phyloP scores from a whole-genome alignment of 805 yeast species.

The Maudiozyma turicensis region DNA sequence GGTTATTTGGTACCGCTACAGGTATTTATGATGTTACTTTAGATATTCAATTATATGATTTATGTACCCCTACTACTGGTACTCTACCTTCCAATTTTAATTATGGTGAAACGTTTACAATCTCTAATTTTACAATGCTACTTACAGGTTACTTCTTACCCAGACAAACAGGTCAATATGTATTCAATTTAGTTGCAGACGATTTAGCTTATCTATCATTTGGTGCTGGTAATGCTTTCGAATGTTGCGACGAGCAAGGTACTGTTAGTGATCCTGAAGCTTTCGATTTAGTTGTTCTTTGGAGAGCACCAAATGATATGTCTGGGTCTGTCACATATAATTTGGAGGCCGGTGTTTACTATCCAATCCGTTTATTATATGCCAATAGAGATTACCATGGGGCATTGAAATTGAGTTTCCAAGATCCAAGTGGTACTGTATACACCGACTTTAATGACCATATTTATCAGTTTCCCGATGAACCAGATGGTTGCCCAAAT shows the following conservation, averaged over 20 bases:
- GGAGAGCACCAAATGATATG: background rate
- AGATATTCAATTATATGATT: background rate
- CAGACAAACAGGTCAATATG: conserved; percentile 24
- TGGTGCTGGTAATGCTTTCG: conserved; percentile 27
- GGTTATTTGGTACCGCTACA: background rate
- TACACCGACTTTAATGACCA: background rate
- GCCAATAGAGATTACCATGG: conserved; percentile 5
- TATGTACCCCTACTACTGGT: background rate
- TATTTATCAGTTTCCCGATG: background rate
- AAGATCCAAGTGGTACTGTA: conserved; percentile 3
- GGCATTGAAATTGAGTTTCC: background rate
- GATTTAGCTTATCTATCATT: conserved; percentile 19
- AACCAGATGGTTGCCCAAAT: background rate
- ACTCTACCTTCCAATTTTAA: background rate
- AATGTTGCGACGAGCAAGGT: background rate
- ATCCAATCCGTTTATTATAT: conserved; percentile 15
- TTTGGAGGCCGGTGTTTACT: conserved; percentile 6
- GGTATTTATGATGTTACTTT: background rate
- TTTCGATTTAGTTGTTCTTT: conserved; percentile 2
- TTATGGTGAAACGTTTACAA: background rate
- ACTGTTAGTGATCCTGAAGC: background rate
- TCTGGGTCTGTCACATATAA: background rate
- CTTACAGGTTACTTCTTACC: conserved; percentile 26
- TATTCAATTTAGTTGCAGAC: conserved; percentile 23
- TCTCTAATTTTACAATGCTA: conserved; percentile 18